Base-by-base conservation (phyloP, 306 rosid genomes). In the Cyamopsis tetragonoloba region DNA sequence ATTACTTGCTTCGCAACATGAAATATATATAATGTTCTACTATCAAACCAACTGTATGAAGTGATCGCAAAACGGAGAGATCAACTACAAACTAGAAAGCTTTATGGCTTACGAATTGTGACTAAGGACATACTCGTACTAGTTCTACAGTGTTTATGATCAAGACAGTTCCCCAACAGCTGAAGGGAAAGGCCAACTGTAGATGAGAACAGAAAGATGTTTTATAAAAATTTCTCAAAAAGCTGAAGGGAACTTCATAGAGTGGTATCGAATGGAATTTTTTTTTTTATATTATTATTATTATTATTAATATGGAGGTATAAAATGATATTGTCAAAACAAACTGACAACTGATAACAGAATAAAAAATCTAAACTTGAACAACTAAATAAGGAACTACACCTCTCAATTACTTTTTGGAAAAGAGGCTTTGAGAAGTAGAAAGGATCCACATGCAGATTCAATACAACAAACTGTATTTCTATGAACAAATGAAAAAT, bases 1-100 rank as follows among this genome's bases (percentile, higher is more conserved):
- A 64, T 44, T 32, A 37, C 14, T 53, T 50, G 68, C 72, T 57
- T 76, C 63, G 22, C 24, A 27, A 57, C 58, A 19, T 9, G 72
- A 57, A 47, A 60, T 15, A 57, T 15, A 50, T 12, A 22, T 20
- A n/a, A n/a, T n/a, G n/a, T n/a, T n/a, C n/a, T 15, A 46, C 35
- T 26, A 55, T 18, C 43, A 15, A 27, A 18, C 42, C 19, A 62
- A 50, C 37, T 14, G 13, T 6, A 30, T 61, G 59, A 26, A 74
- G 55, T 19, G 8, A 48, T 27, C n/a, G n/a, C n/a, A 39, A 62
- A n/a, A 59, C 18, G 49, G 20, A 12, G 41, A 41, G 26, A 42
- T 41, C 41, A 35, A 39, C 49, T 9, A 23, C 51, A 20, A 35
- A 39, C 49, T 9, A 23, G 43, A 20, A 48, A 32, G 48, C 1